Evolutionary conservation across 2,329 filamentous ascomycete species (phyloP).

Genomic region (Bipolaris cookei): DNA sequence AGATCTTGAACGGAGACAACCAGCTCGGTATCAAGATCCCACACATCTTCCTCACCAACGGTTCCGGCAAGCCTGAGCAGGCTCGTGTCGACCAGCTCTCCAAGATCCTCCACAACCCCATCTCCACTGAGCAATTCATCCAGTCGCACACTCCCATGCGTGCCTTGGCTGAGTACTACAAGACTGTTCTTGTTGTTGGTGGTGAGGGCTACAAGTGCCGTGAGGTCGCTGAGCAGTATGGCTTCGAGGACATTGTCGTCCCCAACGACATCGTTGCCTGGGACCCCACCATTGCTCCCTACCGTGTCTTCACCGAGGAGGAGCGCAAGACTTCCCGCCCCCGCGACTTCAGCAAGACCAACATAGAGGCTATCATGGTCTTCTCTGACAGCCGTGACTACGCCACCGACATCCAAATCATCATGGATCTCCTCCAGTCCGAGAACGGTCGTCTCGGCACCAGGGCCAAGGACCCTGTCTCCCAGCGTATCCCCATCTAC

Average conservation of each 20-base stretch:
- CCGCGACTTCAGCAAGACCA: constrained; percentile 72
- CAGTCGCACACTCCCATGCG: constrained; percentile 80
- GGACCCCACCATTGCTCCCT: constrained; percentile 72
- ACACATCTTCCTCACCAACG: constrained; percentile 77
- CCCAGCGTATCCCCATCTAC: constrained; percentile 74
- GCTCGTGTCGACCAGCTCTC: constrained; percentile 70
- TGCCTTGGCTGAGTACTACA: constrained; percentile 76
- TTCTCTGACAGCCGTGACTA: constrained; percentile 78
- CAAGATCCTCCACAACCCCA: constrained; percentile 68
- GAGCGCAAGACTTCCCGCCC: constrained; percentile 72
- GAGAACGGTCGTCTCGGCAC: constrained; percentile 72
- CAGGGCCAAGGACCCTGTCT: constrained; percentile 68
- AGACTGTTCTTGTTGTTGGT: constrained; percentile 75
- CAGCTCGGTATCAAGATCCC: constrained; percentile 80
- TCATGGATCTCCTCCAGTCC: constrained; percentile 73
- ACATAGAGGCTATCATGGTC: constrained; percentile 77
- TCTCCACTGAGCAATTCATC: constrained; percentile 76
- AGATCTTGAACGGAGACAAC: constrained; percentile 77
- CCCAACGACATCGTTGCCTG: constrained; percentile 76
- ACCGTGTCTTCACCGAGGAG: constrained; percentile 70
- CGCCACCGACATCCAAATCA: constrained; percentile 77
- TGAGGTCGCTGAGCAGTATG: constrained; percentile 74
- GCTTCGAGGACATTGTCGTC: constrained; percentile 75
- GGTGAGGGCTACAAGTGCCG: constrained; percentile 78
- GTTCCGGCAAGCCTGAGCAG: constrained; percentile 72